phyloP scores from a whole-genome alignment of 495 filamentous ascomycete genomes.

The Amphirosellinia nigrospora region DNA sequence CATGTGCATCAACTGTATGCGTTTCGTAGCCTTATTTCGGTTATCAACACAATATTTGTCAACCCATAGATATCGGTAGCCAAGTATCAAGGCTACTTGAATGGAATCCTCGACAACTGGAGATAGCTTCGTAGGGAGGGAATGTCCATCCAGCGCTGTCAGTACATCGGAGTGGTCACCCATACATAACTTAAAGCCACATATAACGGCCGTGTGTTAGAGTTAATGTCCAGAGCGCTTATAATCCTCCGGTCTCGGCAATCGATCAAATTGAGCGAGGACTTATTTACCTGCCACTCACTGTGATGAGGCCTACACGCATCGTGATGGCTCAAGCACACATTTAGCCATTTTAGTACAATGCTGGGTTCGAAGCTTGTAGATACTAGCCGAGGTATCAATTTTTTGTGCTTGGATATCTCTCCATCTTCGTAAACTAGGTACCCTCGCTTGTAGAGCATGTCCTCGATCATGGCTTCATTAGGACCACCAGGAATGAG shows the following conservation, averaged over 20 bases:
- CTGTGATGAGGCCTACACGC: background rate
- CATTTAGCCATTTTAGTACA: background rate
- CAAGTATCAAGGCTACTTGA: constrained; percentile 26
- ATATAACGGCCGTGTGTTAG: background rate
- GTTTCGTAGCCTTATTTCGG: constrained; percentile 23
- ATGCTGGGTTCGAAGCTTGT: background rate
- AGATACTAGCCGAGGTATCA: constrained; percentile 2
- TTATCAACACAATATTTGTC: constrained; percentile 40
- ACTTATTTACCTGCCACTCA: background rate
- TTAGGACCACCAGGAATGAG: background rate
- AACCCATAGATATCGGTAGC: constrained; percentile 38
- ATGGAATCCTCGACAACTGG: constrained; percentile 37
- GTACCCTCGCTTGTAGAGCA: constrained; percentile 6
- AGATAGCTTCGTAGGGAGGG: background rate
- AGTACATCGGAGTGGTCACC: constrained; percentile 3
- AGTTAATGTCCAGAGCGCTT: background rate
- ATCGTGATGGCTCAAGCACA: background rate
- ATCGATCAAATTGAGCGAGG: constrained; percentile 14
- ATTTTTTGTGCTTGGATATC: too few species aligned
- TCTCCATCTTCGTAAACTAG: background rate
- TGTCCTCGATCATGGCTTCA: background rate
- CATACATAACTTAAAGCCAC: constrained; percentile 35
- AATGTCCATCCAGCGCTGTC: background rate
- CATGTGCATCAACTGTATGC: constrained; percentile 40
- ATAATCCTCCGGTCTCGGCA: background rate